Conservation (phyloP, 192 early-diverging fungal genomes). For the Chytriomyces sp. region DNA sequence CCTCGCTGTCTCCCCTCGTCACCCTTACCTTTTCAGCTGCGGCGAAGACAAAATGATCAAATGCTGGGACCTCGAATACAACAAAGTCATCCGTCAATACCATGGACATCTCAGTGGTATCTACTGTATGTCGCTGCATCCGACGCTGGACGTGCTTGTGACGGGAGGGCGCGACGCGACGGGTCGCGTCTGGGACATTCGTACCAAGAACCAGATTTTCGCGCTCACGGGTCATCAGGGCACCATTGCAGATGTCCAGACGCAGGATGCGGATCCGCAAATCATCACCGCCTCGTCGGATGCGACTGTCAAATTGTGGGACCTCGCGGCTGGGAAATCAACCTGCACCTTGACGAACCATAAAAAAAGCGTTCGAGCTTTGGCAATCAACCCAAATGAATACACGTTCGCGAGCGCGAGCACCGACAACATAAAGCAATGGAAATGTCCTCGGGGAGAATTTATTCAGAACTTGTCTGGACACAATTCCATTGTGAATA, state of each 20-base stretch:
- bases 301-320: slow-evolving; percentile 92
- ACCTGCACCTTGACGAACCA: slow-evolving; percentile 95
- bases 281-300: slow-evolving; percentile 94
- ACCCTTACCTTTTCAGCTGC: slow-evolving; percentile 96
- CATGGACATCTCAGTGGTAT: slow-evolving; percentile 97
- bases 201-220: slow-evolving; percentile 91
- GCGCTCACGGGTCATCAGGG: slow-evolving; percentile 84
- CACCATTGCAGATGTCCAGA: slow-evolving; percentile 85
- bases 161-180: slow-evolving; percentile 94
- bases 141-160: slow-evolving; percentile 90
- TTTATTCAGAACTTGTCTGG: slow-evolving; percentile 94
- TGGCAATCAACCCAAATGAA: slow-evolving; percentile 90
- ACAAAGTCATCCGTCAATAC: slow-evolving; percentile 99
- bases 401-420: slow-evolving; percentile 85
- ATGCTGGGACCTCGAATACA: slow-evolving; percentile 99
- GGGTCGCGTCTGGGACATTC: slow-evolving; percentile 98
- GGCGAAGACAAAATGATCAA: slow-evolving; percentile 99
- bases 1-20: slow-evolving; percentile 88
- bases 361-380: slow-evolving; percentile 92
- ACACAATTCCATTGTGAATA: slow-evolving; percentile 87
- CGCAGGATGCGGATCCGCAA: slow-evolving; percentile 96
- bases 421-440: slow-evolving; percentile 95
- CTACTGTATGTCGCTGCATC: slow-evolving; percentile 89
- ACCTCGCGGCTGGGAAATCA: slow-evolving; percentile 94
- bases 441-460: slow-evolving; percentile 93